These are phyloP conservation scores for Populus euphratica DNA, from an alignment of 345 rosid genomes.

Conservation along the genomic window DNA sequence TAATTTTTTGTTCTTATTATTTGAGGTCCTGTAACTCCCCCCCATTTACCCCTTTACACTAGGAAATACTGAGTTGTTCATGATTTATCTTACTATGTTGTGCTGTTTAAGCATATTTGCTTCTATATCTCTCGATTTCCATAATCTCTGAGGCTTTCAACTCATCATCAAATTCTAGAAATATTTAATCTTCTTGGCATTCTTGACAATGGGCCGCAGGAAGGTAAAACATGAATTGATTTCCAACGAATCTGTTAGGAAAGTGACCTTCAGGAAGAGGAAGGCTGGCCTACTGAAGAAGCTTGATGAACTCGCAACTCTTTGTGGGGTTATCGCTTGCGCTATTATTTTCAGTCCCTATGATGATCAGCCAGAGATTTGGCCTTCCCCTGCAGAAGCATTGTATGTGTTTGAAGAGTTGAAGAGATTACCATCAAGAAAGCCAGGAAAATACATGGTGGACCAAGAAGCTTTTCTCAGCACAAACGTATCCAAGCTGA, in stretches of 20 bases:
- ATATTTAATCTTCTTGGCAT: neutral
- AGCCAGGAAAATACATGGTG: constrained; percentile 36
- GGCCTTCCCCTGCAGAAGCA: constrained; percentile 39
- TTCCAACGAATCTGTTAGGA: constrained; percentile 32
- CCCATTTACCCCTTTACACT: neutral
- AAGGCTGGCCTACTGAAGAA: constrained; percentile 45
- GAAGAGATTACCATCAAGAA: constrained; percentile 22
- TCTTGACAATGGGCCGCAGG: constrained; percentile 32
- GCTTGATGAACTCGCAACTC: constrained; percentile 37
- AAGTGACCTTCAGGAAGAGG: constrained; percentile 36
- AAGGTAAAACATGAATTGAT: constrained; percentile 37
- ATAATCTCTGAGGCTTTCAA: neutral
- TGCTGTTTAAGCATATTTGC: neutral
- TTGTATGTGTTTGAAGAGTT: constrained; percentile 15
- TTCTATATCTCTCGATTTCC: too few relatives aligned
- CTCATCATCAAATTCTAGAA: neutral
- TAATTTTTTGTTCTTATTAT: too few relatives aligned
- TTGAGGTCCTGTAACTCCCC: neutral
- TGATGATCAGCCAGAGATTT: constrained; percentile 25
- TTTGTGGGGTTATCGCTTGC: constrained; percentile 43
- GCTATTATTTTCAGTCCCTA: constrained; percentile 30
- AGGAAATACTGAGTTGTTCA: neutral
- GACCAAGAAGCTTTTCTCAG: constrained; percentile 28
- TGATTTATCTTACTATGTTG: neutral
- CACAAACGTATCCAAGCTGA: constrained; percentile 16